These are phyloP conservation scores for Alnus glutinosa DNA, from an alignment of 306 rosid species.

Conservation along the genomic window DNA sequence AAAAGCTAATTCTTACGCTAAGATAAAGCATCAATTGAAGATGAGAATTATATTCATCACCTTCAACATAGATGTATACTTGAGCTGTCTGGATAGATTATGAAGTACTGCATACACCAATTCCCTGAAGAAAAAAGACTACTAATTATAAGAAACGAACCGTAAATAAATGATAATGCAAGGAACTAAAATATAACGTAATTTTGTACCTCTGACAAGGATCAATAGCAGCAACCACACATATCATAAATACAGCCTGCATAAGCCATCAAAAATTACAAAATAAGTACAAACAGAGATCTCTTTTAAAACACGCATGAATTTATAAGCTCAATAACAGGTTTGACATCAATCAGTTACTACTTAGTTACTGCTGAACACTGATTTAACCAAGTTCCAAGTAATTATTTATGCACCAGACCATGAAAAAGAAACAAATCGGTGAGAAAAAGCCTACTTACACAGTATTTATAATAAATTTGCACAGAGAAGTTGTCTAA, in stretches of 20 bases:
- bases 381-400: neutral
- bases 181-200: constrained; percentile 13
- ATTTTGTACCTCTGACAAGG: constrained; percentile 76
- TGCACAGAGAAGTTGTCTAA: neutral
- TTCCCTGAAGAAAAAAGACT: constrained; percentile 50
- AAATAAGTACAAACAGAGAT: constrained; percentile 17
- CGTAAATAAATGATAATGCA: constrained; percentile 5
- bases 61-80: constrained; percentile 68
- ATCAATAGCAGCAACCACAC: constrained; percentile 81
- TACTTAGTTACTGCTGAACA: neutral
- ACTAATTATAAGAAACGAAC: constrained; percentile 24
- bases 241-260: constrained; percentile 93
- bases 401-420: neutral
- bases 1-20: neutral
- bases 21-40: constrained; percentile 11
- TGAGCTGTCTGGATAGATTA: constrained; percentile 75
- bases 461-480: neutral
- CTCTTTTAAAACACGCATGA: constrained; percentile 3
- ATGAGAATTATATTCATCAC: constrained; percentile 35
- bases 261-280: constrained; percentile 24
- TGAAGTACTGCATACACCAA: constrained; percentile 58
- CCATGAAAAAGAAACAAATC: neutral
- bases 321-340: constrained; percentile 10
- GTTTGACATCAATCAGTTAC: neutral
- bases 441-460: neutral